These are phyloP conservation scores for Apiospora pterosperma DNA, from an alignment of 2,329 filamentous ascomycete genomes.

Conservation along the genomic window DNA sequence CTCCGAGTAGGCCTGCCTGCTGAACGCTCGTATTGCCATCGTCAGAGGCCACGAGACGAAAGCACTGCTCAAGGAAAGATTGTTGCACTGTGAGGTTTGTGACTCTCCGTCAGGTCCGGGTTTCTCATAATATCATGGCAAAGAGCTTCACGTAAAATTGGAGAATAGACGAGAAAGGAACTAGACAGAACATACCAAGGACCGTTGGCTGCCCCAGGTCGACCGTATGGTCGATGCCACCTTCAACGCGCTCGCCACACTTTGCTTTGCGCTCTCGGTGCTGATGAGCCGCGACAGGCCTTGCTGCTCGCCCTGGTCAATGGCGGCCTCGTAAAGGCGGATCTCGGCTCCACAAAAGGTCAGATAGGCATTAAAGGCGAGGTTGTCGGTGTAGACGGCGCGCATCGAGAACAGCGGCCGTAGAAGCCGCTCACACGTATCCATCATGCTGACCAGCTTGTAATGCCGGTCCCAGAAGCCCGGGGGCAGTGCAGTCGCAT, in stretches of 20 bases:
- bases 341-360: slow-evolving; percentile 13
- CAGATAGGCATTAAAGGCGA: slow-evolving; percentile 12
- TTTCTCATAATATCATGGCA: background rate
- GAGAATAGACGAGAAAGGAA: background rate
- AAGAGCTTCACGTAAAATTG: background rate
- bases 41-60: slow-evolving; percentile 13
- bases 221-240: background rate
- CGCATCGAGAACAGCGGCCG: slow-evolving; percentile 11
- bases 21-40: slow-evolving; percentile 25
- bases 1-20: background rate
- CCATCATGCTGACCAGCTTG: slow-evolving; percentile 8
- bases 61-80: slow-evolving; percentile 10
- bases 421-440: slow-evolving; percentile 9
- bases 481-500: background rate
- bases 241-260: slow-evolving; percentile 10
- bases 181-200: background rate
- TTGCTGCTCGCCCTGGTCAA: slow-evolving; percentile 8
- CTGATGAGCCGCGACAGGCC: slow-evolving; percentile 9
- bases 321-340: slow-evolving; percentile 11
- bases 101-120: background rate
- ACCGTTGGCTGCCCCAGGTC: background rate
- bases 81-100: slow-evolving; percentile 5
- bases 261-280: slow-evolving; percentile 7
- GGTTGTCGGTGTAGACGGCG: slow-evolving; percentile 9
- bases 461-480: slow-evolving; percentile 13